Base-by-base conservation (phyloP, 169 alveolate species). In the Amoebophrya sp. region DNA sequence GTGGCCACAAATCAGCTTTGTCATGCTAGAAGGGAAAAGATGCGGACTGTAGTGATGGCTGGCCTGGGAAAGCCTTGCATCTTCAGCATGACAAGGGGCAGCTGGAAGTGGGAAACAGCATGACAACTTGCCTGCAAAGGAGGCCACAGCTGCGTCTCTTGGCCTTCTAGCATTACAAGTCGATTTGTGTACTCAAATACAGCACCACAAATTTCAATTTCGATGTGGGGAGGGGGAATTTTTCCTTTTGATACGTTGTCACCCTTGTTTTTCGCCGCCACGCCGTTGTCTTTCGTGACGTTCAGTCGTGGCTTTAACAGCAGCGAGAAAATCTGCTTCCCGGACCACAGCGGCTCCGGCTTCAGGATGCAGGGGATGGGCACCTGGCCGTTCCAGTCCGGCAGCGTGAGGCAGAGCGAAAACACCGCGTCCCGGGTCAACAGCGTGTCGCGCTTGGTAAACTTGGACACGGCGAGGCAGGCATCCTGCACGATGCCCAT, bases 401-500 rank as follows among this genome's bases (percentile, higher is more conserved):
- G 66, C 66, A 47, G 18, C 29, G 66, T 47, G 7, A 47, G 18
- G 29, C 7, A 47, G 89, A 99, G 93, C 92, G 95, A 95, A 99
- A 97, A 97, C 77, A 98, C 98, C 96, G 96, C 95, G 40, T 98
- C 99, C 94, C 95, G 95, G 77, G 98, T 97, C 92, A 99, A 90
- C 93, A 99, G 99, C 53, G 98, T 98, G 94, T 99, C 99, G 92
- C 99, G 96, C 89, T 97, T 95, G 38, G 99, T 99, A 92, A 99
- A 97, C 92, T 98, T 95, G 93, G 98, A 94, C 77, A 97, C 95
- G 77, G 99, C 99, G 39, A 98, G 95, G 92, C 99, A 95, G 33
- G 99, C 95, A 94, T 98, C 99, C 98, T 99, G 99, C 92, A 99
- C 99, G 88, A 99, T 97, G 92, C 99, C 99, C 99, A 99, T 99